phyloP scores from a whole-genome alignment of 2,329 filamentous ascomycete species.

The Hirsutella rhossiliensis region DNA sequence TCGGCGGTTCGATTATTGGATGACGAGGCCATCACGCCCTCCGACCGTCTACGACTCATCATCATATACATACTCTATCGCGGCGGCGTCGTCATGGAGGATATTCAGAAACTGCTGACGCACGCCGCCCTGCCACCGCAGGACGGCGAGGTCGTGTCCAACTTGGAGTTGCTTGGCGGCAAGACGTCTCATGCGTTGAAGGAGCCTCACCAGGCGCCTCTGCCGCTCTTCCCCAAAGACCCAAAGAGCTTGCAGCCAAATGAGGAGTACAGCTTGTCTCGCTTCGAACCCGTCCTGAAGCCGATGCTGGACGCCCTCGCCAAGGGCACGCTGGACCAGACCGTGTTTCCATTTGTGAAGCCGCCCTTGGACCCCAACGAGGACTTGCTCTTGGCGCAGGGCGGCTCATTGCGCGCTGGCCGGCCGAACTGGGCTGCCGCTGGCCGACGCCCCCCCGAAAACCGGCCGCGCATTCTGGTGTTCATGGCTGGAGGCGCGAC shows the following conservation, averaged over 20 bases:
- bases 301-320: conserved; percentile 67
- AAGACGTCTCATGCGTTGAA: conserved; percentile 59
- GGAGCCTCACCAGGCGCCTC: conserved; percentile 54
- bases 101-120: conserved; percentile 71
- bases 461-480: conserved; percentile 79
- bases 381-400: conserved; percentile 40
- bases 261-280: conserved; percentile 76
- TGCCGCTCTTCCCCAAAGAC: conserved; percentile 63
- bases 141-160: conserved; percentile 62
- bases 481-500: conserved; percentile 95
- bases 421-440: conserved; percentile 93
- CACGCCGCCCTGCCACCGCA: conserved; percentile 69
- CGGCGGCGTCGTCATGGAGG: conserved; percentile 72
- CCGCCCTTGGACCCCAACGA: conserved; percentile 53
- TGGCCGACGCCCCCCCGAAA: conserved; percentile 60
- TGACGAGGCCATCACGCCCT: conserved; percentile 57
- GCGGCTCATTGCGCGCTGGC: conserved; percentile 75
- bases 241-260: conserved; percentile 37
- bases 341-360: conserved; percentile 60
- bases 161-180: conserved; percentile 72
- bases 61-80: conserved; percentile 78
- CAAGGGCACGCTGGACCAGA: conserved; percentile 53
- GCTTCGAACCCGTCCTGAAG: conserved; percentile 74
- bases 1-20: conserved; percentile 81
- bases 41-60: conserved; percentile 75